Evolutionary conservation across 768 basidiomycete species (phyloP).

Genomic region (Clitopilus hobsonii): DNA sequence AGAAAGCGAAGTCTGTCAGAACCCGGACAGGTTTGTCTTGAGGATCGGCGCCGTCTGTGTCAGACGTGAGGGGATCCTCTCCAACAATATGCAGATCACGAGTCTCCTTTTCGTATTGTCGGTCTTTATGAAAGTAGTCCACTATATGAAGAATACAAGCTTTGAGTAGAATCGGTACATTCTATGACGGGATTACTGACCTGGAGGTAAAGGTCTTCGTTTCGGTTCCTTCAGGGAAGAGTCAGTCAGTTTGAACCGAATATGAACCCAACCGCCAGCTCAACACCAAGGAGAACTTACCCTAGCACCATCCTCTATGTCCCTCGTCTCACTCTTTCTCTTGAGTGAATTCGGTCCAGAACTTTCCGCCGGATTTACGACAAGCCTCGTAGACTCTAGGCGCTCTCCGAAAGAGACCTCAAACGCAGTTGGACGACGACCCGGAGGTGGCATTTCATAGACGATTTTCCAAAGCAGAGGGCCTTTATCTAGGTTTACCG

Average conservation of each 20-base stretch:
- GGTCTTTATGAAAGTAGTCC: constrained; percentile 32
- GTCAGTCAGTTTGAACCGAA: background rate
- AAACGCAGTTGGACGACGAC: constrained; percentile 47
- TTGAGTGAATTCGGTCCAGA: constrained; percentile 10
- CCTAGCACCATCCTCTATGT: background rate
- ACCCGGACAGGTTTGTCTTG: constrained; percentile 51
- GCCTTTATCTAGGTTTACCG: no score
- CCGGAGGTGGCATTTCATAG: constrained; percentile 22
- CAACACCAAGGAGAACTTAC: background rate
- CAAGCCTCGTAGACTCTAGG: background rate
- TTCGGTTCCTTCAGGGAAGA: constrained; percentile 20
- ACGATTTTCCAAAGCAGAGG: background rate
- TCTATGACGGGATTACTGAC: constrained; percentile 7
- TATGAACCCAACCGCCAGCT: background rate
- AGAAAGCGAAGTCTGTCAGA: constrained; percentile 56
- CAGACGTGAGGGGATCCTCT: constrained; percentile 36
- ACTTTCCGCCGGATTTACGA: no score
- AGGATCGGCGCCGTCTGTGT: constrained; percentile 19
- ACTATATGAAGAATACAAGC: constrained; percentile 17
- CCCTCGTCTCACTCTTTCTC: constrained; percentile 11
- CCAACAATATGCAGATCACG: constrained; percentile 31
- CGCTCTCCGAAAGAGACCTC: constrained; percentile 40
- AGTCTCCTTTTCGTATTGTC: constrained; percentile 29
- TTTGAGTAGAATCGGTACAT: background rate
- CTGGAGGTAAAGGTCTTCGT: constrained; percentile 14